Evolutionary conservation across 2,329 filamentous ascomycete genomes (phyloP).

Genomic region (Neoarthrinium moseri): DNA sequence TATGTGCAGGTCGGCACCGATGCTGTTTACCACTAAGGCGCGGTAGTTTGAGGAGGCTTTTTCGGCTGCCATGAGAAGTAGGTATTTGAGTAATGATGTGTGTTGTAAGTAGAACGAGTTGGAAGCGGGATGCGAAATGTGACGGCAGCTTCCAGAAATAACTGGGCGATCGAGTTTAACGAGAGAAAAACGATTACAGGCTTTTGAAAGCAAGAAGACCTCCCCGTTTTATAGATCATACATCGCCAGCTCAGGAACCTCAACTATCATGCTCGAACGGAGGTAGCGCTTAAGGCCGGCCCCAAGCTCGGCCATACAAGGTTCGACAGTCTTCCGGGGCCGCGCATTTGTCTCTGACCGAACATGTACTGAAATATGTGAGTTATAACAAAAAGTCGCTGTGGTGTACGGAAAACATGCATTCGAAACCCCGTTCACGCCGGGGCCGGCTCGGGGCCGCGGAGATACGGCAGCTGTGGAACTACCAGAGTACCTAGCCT

Average conservation of each 20-base stretch:
- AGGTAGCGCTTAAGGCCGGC: not conserved
- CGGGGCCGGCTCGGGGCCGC: not conserved
- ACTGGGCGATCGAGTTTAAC: too few species aligned
- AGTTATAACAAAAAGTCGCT: too few species aligned
- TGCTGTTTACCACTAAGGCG: conserved; percentile 26
- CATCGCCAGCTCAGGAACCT: not conserved
- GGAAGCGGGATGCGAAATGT: too few species aligned
- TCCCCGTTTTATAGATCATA: not conserved
- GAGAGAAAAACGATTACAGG: too few species aligned
- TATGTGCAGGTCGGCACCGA: conserved; percentile 23
- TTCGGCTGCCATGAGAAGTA: conserved; percentile 16
- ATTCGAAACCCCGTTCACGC: not conserved
- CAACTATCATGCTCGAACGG: not conserved
- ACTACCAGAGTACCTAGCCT: too few species aligned
- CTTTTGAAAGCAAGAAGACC: too few species aligned
- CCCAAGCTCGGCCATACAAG: not conserved
- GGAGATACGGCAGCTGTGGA: too few species aligned
- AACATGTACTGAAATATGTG: not conserved
- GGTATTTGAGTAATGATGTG: too few species aligned
- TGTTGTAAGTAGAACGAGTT: too few species aligned
- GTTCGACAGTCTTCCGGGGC: not conserved
- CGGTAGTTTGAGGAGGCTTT: conserved; percentile 15
- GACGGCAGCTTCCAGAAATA: too few species aligned
- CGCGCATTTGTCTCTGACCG: not conserved
- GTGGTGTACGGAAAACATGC: not conserved